Evolutionary conservation across 306 rosid species (phyloP), one percentile per base, ranked within the genome.

Genomic region (Vicia villosa): DNA sequence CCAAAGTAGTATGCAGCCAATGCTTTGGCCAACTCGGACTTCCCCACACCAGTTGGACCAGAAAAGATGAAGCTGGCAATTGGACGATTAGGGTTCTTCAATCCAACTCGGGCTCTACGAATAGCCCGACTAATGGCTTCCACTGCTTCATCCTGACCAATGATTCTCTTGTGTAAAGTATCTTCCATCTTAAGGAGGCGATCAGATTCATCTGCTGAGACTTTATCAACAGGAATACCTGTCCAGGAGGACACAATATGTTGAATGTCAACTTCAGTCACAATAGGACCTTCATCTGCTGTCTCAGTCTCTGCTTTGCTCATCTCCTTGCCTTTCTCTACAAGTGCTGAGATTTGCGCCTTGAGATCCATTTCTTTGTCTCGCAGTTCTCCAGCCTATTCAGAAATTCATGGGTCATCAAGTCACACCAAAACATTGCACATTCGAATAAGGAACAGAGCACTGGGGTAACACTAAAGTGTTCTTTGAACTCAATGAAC

Each of bases 101-200:
- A 82, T 42, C 98, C 98, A 75, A 93, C 98, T 63, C 98, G 91
- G 43, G 98, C 98, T 55, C 98, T 75, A 13, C 98, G 96, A 49
- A 93, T 90, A 28, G 98, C 98, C 62, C 97, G 89, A 64, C 98
- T 90, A 69, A 93, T 93, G 73, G 98, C 98, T 73, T 82, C 74
- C 30, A 93, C 98, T n/a, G 98, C 98, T 83, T 93, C 98, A 80
- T 93, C 98, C 66, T 93, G 98, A 71, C 98, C 98, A 78, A 93
- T 28, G 70, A 93, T 79, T 57, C 98, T 84, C 80, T 70, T 86
- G 68, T 93, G 97, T 65, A 93, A 85, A 50, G 97, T 85, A 72
- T 88, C 97, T 83, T 93, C 98, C 98, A 93, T 93, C 88, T 93
- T 93, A 47, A 93, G 98, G 37, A 93, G 97, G 72, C 98, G 97